These are phyloP conservation scores for Dendryphion nanum DNA, from an alignment of 2,329 filamentous ascomycete species.

Conservation along the genomic window DNA sequence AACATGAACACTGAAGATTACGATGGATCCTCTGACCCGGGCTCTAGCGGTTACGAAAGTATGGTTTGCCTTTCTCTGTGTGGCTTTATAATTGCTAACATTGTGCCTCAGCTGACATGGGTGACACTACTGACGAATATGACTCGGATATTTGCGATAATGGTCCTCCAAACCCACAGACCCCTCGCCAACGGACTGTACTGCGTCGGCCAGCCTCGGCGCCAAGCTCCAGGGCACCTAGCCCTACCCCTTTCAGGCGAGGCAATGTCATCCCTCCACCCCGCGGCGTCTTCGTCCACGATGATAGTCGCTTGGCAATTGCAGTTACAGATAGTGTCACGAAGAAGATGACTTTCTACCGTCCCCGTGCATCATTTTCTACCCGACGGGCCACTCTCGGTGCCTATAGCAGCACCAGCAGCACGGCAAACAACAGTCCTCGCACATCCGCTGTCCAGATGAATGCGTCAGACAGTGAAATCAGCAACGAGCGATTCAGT, in stretches of 20 bases:
- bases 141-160: constrained; percentile 44
- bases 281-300: constrained; percentile 38
- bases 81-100: constrained; percentile 45
- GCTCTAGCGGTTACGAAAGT: constrained; percentile 60
- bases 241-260: constrained; percentile 39
- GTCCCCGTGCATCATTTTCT: constrained; percentile 36
- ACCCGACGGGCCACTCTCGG: constrained; percentile 24
- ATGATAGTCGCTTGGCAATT: constrained; percentile 38
- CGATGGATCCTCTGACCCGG: constrained; percentile 46
- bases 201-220: constrained; percentile 51
- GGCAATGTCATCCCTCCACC: constrained; percentile 28
- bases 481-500: constrained; percentile 34
- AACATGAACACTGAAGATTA: constrained; percentile 27
- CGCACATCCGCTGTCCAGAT: constrained; percentile 34
- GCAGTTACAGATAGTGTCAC: constrained; percentile 42
- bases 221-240: constrained; percentile 37
- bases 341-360: constrained; percentile 44
- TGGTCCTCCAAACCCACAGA: constrained; percentile 43
- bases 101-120: constrained; percentile 52
- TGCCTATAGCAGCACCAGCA: constrained; percentile 37
- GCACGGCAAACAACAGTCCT: constrained; percentile 41
- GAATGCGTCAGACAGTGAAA: constrained; percentile 40
- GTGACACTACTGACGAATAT: constrained; percentile 61
- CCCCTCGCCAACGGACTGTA: constrained; percentile 44
- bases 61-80: constrained; percentile 33